Conservation (phyloP, 2,329 filamentous ascomycete species). For the Pyricularia grisea region DNA sequence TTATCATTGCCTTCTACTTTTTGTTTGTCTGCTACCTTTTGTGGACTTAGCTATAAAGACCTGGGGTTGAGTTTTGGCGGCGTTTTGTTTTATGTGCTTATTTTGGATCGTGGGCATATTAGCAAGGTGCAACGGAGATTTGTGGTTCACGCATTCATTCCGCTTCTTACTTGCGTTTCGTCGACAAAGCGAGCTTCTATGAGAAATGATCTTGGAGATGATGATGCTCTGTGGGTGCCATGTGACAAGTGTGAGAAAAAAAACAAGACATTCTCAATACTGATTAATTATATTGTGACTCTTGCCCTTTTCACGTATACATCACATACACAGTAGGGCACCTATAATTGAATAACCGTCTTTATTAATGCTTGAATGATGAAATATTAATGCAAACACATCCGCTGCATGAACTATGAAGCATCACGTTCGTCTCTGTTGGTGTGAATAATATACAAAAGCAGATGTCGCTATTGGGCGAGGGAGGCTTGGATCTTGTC, state of each 20-base stretch:
- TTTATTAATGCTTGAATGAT: too few relatives aligned
- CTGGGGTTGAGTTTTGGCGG: not conserved
- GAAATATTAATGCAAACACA: not conserved
- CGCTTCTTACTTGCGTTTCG: not conserved
- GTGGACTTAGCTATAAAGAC: not conserved
- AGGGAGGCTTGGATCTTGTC: conserved; percentile 38
- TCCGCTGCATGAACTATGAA: not conserved
- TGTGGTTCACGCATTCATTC: not conserved
- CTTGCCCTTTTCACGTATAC: too few relatives aligned
- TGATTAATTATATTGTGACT: too few relatives aligned
- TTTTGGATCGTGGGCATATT: not conserved
- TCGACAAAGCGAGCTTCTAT: not conserved
- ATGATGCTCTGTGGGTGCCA: not conserved
- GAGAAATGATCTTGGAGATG: not conserved
- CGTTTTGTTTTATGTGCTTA: not conserved
- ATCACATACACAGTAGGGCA: too few relatives aligned
- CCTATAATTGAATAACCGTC: too few relatives aligned
- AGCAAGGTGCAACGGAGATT: not conserved
- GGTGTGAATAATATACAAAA: not conserved
- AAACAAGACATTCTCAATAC: not conserved
- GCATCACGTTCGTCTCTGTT: not conserved
- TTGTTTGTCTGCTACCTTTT: not conserved
- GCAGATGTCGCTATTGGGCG: conserved; percentile 8
- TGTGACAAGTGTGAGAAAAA: not conserved
- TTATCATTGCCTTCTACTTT: not conserved